Evolutionary conservation across 768 basidiomycete species (phyloP).

Genomic region (Russula dissimulans): DNA sequence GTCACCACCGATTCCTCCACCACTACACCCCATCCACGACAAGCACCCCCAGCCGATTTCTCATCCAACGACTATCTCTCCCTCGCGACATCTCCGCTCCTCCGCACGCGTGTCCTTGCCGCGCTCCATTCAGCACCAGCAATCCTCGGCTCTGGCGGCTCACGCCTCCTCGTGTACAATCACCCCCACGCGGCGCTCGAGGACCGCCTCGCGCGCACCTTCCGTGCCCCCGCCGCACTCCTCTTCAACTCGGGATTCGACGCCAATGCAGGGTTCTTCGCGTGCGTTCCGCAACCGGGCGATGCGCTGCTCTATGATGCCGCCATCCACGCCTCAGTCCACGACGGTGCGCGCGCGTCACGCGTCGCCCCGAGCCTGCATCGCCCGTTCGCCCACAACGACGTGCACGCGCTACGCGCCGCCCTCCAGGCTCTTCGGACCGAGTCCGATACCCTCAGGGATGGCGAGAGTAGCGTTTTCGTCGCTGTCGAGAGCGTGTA

Average conservation of each 20-base stretch:
- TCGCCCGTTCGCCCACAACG: slow-evolving; percentile 55
- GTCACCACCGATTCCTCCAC: no score
- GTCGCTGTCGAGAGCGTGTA: slow-evolving; percentile 85
- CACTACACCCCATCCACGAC: no score
- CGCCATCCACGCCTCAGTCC: slow-evolving; percentile 84
- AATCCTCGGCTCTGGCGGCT: slow-evolving; percentile 39
- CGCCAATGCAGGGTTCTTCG: slow-evolving; percentile 85
- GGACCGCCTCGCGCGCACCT: slow-evolving; percentile 48
- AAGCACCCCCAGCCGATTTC: no score
- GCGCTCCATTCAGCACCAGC: slow-evolving; percentile 36
- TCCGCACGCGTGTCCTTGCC: slow-evolving; percentile 24
- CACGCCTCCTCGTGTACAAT: slow-evolving; percentile 74
- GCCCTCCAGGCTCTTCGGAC: slow-evolving; percentile 35
- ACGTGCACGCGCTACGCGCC: slow-evolving; percentile 51
- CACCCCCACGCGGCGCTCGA: slow-evolving; percentile 67
- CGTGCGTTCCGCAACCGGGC: slow-evolving; percentile 64
- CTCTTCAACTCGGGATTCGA: slow-evolving; percentile 93
- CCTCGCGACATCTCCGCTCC: neutral
- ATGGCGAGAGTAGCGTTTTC: slow-evolving; percentile 53
- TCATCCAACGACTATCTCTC: no score
- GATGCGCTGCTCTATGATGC: slow-evolving; percentile 81
- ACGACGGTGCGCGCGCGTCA: slow-evolving; percentile 69
- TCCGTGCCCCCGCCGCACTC: slow-evolving; percentile 53
- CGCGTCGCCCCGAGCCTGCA: slow-evolving; percentile 24
- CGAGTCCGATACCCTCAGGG: slow-evolving; percentile 61